These are phyloP conservation scores for Sporothrix inflata DNA, from an alignment of 2,329 filamentous ascomycete genomes.

Conservation along the genomic window DNA sequence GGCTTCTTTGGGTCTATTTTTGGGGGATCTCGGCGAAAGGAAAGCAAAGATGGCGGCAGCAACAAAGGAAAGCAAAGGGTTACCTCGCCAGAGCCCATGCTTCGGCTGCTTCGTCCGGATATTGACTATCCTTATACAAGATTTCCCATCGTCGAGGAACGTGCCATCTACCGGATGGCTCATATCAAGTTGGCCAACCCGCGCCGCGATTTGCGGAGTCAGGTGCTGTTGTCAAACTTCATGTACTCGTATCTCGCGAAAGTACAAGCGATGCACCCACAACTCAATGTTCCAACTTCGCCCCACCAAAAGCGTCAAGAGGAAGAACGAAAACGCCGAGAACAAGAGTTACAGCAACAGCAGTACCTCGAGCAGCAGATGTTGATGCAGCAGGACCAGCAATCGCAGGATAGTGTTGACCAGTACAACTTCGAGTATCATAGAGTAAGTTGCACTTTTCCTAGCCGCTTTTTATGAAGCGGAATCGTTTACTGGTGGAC, in stretches of 20 bases:
- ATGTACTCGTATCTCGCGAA: slow-evolving; percentile 99
- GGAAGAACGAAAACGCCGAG: slow-evolving; percentile 53
- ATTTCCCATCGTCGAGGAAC: slow-evolving; percentile 92
- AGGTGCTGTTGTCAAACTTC: slow-evolving; percentile 96
- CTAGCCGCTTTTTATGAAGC: neutral
- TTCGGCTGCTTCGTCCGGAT: slow-evolving; percentile 76
- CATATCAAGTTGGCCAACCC: slow-evolving; percentile 99
- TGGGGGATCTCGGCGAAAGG: slow-evolving; percentile 84
- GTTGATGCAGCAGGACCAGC: slow-evolving; percentile 33
- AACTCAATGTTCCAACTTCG: slow-evolving; percentile 86
- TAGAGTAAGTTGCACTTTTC: slow-evolving; percentile 37
- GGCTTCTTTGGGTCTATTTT: slow-evolving; percentile 94
- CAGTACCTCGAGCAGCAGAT: slow-evolving; percentile 37
- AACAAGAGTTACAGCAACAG: slow-evolving; percentile 48
- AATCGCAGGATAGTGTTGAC: slow-evolving; percentile 36
- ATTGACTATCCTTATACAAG: slow-evolving; percentile 96
- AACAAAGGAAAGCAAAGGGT: slow-evolving; percentile 77
- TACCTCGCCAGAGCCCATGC: slow-evolving; percentile 76
- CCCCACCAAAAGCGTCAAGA: slow-evolving; percentile 55
- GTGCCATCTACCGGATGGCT: slow-evolving; percentile 97
- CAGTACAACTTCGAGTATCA: slow-evolving; percentile 45
- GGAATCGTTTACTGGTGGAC: neutral
- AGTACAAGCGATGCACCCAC: slow-evolving; percentile 97
- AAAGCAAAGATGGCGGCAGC: slow-evolving; percentile 71
- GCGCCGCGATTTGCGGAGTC: slow-evolving; percentile 84